These are phyloP conservation scores for Parietichytrium sp. DNA, from an alignment of 108 stramenopile species.

Conservation along the genomic window DNA sequence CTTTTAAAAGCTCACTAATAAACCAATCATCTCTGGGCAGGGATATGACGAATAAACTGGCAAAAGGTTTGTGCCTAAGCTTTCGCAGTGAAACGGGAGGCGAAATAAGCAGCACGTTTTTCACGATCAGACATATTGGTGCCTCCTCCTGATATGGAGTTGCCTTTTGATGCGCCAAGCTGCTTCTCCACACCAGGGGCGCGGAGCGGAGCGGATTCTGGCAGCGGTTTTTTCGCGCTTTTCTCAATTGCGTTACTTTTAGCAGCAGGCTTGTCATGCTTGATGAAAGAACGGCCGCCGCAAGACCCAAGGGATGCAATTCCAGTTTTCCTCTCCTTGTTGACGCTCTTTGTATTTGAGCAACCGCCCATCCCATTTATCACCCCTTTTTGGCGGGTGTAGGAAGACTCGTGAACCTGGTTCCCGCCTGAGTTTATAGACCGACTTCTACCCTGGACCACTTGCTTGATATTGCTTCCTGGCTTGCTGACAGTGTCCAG, in stretches of 20 bases:
- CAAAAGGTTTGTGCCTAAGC: too few species aligned
- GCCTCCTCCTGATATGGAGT: not conserved
- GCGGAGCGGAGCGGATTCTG: too few species aligned
- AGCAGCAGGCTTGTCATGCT: not conserved
- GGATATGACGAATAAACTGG: too few species aligned
- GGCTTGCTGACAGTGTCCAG: not conserved
- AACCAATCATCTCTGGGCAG: too few species aligned
- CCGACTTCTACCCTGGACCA: not conserved
- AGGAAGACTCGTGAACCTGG: slow-evolving; percentile 30
- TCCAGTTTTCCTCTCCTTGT: not conserved
- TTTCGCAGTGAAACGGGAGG: too few species aligned
- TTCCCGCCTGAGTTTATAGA: not conserved
- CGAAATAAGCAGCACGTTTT: slow-evolving; percentile 27
- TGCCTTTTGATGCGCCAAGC: not conserved
- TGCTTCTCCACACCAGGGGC: not conserved
- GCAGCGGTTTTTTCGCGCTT: too few species aligned
- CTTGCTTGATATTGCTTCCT: slow-evolving; percentile 5
- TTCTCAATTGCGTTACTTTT: not conserved
- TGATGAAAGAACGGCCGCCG: slow-evolving; percentile 7
- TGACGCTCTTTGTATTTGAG: not conserved
- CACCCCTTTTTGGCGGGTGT: slow-evolving; percentile 29
- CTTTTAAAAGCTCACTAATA: too few species aligned
- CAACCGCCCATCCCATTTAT: not conserved
- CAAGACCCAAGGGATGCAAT: not conserved
- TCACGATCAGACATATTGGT: slow-evolving; percentile 38